These are phyloP conservation scores for Pseudevernia furfuracea DNA, from an alignment of 495 filamentous ascomycete species.

Conservation along the genomic window DNA sequence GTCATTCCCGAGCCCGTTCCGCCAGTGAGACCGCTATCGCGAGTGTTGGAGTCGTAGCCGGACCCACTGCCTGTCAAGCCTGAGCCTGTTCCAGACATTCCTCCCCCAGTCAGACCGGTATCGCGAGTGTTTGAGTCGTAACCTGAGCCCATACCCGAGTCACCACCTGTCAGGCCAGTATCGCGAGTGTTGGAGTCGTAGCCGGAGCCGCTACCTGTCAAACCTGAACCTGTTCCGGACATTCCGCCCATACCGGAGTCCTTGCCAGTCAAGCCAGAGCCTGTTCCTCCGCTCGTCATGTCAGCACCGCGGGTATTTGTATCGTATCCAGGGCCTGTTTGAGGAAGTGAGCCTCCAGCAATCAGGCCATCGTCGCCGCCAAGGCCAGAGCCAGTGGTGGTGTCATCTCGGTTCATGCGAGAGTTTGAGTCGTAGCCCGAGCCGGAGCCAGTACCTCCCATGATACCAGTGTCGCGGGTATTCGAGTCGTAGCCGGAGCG, in stretches of 20 bases:
- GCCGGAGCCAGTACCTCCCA: not conserved
- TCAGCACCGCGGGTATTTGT: constrained; percentile 23
- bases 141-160: constrained; percentile 1
- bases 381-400: constrained; percentile 1
- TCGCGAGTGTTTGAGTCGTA: constrained; percentile 3
- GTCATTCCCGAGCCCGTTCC: not conserved
- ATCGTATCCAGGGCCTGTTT: constrained; percentile 16
- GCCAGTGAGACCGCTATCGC: constrained; percentile 4
- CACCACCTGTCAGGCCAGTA: constrained; percentile 1
- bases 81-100: not conserved
- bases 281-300: constrained; percentile 33
- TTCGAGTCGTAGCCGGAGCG: not conserved
- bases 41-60: constrained; percentile 2
- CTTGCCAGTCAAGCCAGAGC: constrained; percentile 9
- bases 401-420: constrained; percentile 8
- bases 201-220: not conserved
- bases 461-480: not conserved
- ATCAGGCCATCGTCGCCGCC: not conserved
- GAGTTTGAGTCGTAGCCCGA: constrained; percentile 4
- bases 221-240: constrained; percentile 23
- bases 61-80: constrained; percentile 2
- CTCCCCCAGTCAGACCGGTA: constrained; percentile 8
- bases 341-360: not conserved
- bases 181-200: constrained; percentile 5
- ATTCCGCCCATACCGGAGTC: constrained; percentile 23